These are phyloP conservation scores for Beauveria australis DNA, from an alignment of 2,329 filamentous ascomycete genomes.

Conservation along the genomic window DNA sequence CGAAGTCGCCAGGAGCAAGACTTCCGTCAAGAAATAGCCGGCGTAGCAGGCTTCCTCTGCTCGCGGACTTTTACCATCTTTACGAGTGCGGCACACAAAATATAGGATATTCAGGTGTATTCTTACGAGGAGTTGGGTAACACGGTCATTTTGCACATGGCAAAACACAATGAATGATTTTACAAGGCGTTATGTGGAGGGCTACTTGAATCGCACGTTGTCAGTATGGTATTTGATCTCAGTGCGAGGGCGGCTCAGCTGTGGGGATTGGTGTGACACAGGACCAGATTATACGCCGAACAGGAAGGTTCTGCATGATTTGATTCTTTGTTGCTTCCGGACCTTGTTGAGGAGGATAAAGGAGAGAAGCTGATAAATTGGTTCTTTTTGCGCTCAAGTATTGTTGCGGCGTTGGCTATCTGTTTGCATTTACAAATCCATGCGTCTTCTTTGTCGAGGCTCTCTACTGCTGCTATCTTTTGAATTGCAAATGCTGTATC, in stretches of 20 bases:
- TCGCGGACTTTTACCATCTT: background rate
- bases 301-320: too few species aligned
- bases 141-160: background rate
- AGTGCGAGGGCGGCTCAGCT: background rate
- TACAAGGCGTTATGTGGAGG: background rate
- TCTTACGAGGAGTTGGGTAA: slow-evolving; percentile 9
- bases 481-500: too few species aligned
- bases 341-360: background rate
- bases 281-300: too few species aligned
- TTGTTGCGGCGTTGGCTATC: background rate
- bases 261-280: too few species aligned
- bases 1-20: slow-evolving; percentile 28
- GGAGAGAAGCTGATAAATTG: background rate
- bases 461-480: too few species aligned
- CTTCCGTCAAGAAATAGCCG: slow-evolving; percentile 4
- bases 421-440: background rate
- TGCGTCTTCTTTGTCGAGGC: background rate
- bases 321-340: too few species aligned
- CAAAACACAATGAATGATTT: background rate
- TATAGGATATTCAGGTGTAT: background rate
- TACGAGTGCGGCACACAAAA: background rate
- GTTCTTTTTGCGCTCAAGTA: background rate
- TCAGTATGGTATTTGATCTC: too few species aligned
- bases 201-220: background rate
- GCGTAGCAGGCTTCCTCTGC: background rate